Base-by-base conservation (phyloP, 495 filamentous ascomycete genomes). In the Neurospora discreta region DNA sequence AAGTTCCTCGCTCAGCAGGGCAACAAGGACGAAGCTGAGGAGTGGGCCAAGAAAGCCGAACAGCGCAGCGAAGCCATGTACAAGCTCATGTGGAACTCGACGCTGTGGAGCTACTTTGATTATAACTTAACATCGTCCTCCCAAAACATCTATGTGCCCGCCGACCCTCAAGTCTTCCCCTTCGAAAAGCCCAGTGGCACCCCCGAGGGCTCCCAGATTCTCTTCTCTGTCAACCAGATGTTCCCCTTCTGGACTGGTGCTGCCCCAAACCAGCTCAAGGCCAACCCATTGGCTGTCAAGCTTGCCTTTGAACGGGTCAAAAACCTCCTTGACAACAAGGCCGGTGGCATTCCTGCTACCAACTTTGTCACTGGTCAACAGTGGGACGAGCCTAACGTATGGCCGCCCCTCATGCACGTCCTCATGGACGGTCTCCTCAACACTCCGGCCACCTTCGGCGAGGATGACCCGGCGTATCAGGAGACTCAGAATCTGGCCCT, bases 361-460 rank as follows among this genome's bases (percentile, higher is more conserved):
- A 86, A 84, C 73, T 78, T 81, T 41, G 38, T 70, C 20, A 84
- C 84, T 0, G 83, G 84, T 43, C 84, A 86, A 77, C 84, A 86
- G 71, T 86, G 84, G 84, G 84, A 86, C 75, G 77, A 86, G 71
- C 84, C 84, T 5, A 85, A 82, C 60, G 84, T 86, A n/a, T 86
- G 84, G 84, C 84, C 84, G 18, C 82, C 82, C 20, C 76, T 85
- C 38, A 79, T 80, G 78, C 82, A 86, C 77, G 75, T 81, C 18
- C 71, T 86, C 16, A 86, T 85, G 81, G 76, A 84, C 40, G 82
- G 83, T 5, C 78, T 86, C 3, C 78, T 83, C 65, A 81, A 82
- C 69, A 84, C 82, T 2, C 83, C 83, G 5, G 69, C 83, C 2
- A 85, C 84, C 7, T 86, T 85, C 40, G 81, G 83, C 38, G 69